Conservation (phyloP, 2,329 filamentous ascomycete species). For the Aureobasidium sp. region DNA sequence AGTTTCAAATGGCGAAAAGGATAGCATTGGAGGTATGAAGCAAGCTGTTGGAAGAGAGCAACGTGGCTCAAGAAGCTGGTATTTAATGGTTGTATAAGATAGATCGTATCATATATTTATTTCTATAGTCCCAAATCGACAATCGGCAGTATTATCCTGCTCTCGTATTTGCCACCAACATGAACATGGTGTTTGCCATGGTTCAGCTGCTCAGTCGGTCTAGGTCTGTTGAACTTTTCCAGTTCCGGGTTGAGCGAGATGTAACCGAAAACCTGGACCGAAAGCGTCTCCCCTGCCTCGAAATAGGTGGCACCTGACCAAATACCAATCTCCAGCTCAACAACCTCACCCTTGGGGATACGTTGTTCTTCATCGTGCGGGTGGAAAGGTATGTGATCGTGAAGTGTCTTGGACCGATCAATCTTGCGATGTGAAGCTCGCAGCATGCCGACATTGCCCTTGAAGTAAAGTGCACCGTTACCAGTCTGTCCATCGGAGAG, state of each 20-base stretch:
- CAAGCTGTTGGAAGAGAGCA: no score
- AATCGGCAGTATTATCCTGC: neutral
- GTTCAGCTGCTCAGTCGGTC: slow-evolving; percentile 8
- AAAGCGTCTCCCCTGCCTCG: slow-evolving; percentile 32
- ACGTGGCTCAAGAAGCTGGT: no score
- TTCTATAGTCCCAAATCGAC: slow-evolving; percentile 10
- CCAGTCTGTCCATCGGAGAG: slow-evolving; percentile 36
- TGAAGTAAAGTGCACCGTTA: slow-evolving; percentile 34
- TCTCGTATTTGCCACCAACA: slow-evolving; percentile 12
- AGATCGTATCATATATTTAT: neutral
- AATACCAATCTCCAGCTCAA: slow-evolving; percentile 41
- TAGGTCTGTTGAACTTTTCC: slow-evolving; percentile 11
- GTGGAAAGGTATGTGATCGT: slow-evolving; percentile 30
- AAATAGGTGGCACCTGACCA: slow-evolving; percentile 42
- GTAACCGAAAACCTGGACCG: slow-evolving; percentile 8
- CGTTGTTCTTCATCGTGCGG: slow-evolving; percentile 36
- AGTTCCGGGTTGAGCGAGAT: slow-evolving; percentile 12
- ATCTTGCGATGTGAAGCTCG: slow-evolving; percentile 39
- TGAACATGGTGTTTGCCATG: slow-evolving; percentile 9
- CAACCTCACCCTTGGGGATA: slow-evolving; percentile 33
- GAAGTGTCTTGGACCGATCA: slow-evolving; percentile 21
- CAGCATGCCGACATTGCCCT: slow-evolving; percentile 39
- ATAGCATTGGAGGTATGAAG: no score
- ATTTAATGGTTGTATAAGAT: no score
- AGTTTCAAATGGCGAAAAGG: no score